A percentile compares a stretch with the other conserved stretches of the same genome.
These are phyloP conservation scores for Pseudopithomyces maydicus DNA, from an alignment of 2,329 filamentous ascomycete species.

Conservation along the genomic window DNA sequence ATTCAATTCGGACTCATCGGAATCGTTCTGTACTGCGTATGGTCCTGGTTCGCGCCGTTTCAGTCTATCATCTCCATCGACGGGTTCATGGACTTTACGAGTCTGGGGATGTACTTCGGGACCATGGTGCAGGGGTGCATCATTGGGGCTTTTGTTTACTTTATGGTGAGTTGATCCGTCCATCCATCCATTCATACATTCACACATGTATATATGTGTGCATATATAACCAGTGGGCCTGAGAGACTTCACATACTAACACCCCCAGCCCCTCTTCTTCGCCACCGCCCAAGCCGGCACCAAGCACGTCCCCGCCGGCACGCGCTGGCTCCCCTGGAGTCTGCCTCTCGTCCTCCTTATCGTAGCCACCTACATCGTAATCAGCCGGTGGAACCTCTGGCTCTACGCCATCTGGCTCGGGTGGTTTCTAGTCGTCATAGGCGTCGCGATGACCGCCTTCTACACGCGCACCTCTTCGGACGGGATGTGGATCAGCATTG, in stretches of 20 bases:
- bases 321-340: conserved; percentile 36
- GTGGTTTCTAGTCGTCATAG: conserved; percentile 45
- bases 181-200: too few relatives aligned
- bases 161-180: conserved; percentile 23
- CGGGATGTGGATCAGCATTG: conserved; percentile 50
- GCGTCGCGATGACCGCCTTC: conserved; percentile 50
- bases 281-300: conserved; percentile 25
- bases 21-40: conserved; percentile 22
- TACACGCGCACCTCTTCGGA: conserved; percentile 46
- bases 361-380: conserved; percentile 23
- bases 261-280: conserved; percentile 34
- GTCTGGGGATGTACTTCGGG: conserved; percentile 34
- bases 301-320: conserved; percentile 24
- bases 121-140: conserved; percentile 37
- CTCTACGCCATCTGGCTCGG: conserved; percentile 33
- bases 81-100: conserved; percentile 32
- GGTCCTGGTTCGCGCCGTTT: conserved; percentile 22
- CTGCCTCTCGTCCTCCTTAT: conserved; percentile 32
- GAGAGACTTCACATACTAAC: conserved; percentile 1
- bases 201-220: too few relatives aligned
- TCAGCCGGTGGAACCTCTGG: conserved; percentile 27
- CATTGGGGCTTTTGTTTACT: conserved; percentile 30
- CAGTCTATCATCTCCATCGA: conserved; percentile 35
- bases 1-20: conserved; percentile 23
- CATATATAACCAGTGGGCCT: too few relatives aligned